Conservation (phyloP, 2,329 filamentous ascomycete genomes). For the Beauveria brongniartii region DNA sequence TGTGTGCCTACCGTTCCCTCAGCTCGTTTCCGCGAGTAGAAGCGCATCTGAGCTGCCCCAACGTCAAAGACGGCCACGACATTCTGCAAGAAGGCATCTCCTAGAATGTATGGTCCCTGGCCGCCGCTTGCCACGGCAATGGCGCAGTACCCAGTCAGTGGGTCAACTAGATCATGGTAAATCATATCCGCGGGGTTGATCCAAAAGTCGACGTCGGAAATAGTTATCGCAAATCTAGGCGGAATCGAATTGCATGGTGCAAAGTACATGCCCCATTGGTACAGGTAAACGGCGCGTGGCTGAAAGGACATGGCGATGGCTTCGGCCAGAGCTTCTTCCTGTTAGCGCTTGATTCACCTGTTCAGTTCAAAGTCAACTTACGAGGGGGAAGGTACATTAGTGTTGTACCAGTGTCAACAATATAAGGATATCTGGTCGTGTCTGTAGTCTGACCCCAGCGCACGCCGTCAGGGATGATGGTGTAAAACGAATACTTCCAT, state of each 20-base stretch:
- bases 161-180: conserved; percentile 34
- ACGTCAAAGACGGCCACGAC: conserved; percentile 41
- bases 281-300: conserved; percentile 38
- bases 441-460: conserved; percentile 34
- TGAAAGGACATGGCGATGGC: conserved; percentile 38
- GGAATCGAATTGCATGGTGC: conserved; percentile 39
- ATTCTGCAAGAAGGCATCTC: conserved; percentile 43
- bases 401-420: conserved; percentile 45
- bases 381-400: conserved; percentile 42
- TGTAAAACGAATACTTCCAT: conserved; percentile 44
- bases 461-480: conserved; percentile 42
- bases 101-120: conserved; percentile 39
- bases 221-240: conserved; percentile 36
- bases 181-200: conserved; percentile 42
- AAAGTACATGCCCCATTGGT: conserved; percentile 40
- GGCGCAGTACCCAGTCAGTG: conserved; percentile 39
- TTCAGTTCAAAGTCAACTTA: conserved; percentile 21
- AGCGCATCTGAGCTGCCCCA: conserved; percentile 37
- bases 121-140: conserved; percentile 38
- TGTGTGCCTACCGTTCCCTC: neutral
- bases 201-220: conserved; percentile 35
- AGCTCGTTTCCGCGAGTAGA: conserved; percentile 22
- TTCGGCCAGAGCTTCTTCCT: conserved; percentile 33
- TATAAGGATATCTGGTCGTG: conserved; percentile 37
- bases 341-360: neutral